phyloP scores from a whole-genome alignment of 2,329 filamentous ascomycete species.

The Xylaria multiplex region DNA sequence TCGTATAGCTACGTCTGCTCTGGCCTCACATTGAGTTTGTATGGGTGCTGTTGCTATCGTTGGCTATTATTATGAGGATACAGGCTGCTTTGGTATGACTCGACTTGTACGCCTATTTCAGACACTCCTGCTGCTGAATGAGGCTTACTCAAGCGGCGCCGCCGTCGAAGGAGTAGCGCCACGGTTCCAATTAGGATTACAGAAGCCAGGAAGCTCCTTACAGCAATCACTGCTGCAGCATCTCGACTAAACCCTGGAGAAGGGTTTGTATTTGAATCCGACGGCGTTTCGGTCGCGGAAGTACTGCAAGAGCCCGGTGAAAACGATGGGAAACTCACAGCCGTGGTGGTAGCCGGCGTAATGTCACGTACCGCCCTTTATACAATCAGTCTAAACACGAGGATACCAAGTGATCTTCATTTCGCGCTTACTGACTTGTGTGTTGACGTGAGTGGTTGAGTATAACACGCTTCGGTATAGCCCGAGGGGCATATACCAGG shows the following conservation, averaged over 20 bases:
- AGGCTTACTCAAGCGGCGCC: background rate
- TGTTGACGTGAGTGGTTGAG: background rate
- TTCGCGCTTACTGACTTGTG: background rate
- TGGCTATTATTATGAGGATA: background rate
- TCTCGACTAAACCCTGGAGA: background rate
- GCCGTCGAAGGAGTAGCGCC: background rate
- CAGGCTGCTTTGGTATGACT: background rate
- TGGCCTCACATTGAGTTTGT: background rate
- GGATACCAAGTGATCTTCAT: constrained; percentile 4
- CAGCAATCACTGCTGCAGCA: background rate
- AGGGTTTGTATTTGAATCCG: background rate
- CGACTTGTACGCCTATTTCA: background rate
- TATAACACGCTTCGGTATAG: constrained; percentile 3
- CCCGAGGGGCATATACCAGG: constrained; percentile 3
- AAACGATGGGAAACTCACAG: background rate
- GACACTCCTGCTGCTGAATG: background rate
- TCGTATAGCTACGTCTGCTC: background rate
- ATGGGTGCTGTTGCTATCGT: background rate
- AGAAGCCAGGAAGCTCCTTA: background rate
- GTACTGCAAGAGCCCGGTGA: background rate
- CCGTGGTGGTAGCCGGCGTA: background rate
- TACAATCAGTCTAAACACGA: background rate
- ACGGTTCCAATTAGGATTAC: background rate
- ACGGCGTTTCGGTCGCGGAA: background rate
- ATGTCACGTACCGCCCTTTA: background rate